Conservation (phyloP, 805 yeast species). For the Ogataea siamensis region DNA sequence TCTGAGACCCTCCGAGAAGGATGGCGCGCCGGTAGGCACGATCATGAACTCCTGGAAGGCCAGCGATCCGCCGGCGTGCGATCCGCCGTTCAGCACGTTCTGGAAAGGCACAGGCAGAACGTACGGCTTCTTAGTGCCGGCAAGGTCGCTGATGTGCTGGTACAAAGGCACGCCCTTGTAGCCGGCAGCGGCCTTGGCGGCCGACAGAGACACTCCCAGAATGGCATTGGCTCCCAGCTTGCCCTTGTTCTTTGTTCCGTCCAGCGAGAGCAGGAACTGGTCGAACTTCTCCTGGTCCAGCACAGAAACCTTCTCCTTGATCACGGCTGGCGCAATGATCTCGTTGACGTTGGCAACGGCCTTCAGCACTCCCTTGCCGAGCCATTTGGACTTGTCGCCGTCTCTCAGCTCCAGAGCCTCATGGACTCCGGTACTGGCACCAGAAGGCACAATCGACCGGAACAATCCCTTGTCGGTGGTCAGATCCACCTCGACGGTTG, state of each 20-base stretch:
- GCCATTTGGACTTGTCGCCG: constrained; percentile 96
- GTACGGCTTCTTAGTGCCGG: constrained; percentile 76
- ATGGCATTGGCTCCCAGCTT: constrained; percentile 99
- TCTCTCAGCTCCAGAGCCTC: constrained; percentile 99
- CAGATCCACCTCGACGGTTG: constrained; percentile 98
- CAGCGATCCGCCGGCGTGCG: constrained; percentile 99
- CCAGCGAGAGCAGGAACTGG: constrained; percentile 79
- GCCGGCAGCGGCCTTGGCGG: constrained; percentile 98
- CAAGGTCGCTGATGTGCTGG: constrained; percentile 80
- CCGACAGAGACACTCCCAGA: constrained; percentile 96
- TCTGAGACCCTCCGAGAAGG: constrained; percentile 95
- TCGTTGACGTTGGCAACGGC: constrained; percentile 96
- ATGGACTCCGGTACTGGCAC: constrained; percentile 99
- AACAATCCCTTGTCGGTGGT: constrained; percentile 89
- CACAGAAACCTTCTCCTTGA: constrained; percentile 79
- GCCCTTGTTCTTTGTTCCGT: constrained; percentile 96
- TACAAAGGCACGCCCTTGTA: constrained; percentile 91
- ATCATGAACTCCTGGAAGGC: constrained; percentile 99
- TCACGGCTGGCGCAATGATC: constrained; percentile 89
- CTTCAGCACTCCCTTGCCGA: constrained; percentile 97
- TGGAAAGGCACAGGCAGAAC: constrained; percentile 99
- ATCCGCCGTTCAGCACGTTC: constrained; percentile 99
- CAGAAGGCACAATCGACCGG: constrained; percentile 98
- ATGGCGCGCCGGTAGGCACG: constrained; percentile 87
- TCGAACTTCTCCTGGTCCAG: constrained; percentile 85